Evolutionary conservation across 2,329 filamentous ascomycete species (phyloP).

Genomic region (Fusarium virguliforme): DNA sequence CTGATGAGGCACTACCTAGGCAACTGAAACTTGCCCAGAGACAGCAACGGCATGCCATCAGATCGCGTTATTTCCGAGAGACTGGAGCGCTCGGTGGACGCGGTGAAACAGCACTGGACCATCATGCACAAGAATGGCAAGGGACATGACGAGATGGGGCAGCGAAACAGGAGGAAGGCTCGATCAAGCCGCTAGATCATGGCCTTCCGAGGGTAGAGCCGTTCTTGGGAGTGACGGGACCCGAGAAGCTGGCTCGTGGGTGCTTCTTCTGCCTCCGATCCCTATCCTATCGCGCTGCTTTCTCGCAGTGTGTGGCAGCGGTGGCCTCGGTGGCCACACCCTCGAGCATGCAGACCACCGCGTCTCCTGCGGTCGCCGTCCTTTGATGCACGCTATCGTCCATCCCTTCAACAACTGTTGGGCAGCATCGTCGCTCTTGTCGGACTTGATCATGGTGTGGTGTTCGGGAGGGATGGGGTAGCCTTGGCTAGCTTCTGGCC

Average conservation of each 20-base stretch:
- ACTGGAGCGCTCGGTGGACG: background rate
- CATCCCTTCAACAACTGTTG: too few species aligned
- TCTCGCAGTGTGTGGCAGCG: background rate
- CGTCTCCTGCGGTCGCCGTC: background rate
- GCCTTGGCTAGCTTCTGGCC: too few species aligned
- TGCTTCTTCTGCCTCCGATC: too few species aligned
- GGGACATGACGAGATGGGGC: background rate
- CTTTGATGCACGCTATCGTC: background rate
- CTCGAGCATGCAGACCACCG: background rate
- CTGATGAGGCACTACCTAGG: constrained; percentile 2
- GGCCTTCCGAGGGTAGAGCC: background rate
- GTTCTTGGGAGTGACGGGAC: too few species aligned
- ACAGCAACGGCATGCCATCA: background rate
- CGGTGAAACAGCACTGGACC: constrained; percentile 5
- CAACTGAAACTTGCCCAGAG: background rate
- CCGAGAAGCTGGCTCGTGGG: too few species aligned
- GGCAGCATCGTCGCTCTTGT: too few species aligned
- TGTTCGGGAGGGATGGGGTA: too few species aligned
- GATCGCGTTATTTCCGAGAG: background rate
- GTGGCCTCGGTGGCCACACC: background rate
- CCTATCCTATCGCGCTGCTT: background rate
- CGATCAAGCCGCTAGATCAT: background rate
- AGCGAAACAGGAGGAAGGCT: background rate
- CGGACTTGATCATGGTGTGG: too few species aligned
- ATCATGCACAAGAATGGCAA: constrained; percentile 5